phyloP scores from a whole-genome alignment of 1,139 yeast genomes.

The Zygosaccharomyces sapae region DNA sequence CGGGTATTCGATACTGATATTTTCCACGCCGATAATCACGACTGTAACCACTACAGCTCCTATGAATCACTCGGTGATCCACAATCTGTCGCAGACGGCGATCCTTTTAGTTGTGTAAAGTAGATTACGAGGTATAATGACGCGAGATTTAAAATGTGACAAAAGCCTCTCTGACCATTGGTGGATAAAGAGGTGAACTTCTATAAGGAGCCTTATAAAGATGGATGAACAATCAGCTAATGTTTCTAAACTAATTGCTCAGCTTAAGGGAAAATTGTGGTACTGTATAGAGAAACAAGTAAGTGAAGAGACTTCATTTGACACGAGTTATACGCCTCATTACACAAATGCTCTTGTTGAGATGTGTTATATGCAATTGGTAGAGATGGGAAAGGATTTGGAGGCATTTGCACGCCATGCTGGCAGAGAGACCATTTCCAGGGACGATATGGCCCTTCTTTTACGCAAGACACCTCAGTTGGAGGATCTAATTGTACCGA shows the following conservation, averaged over 20 bases:
- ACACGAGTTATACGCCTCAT: conserved; percentile 47
- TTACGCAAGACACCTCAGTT: conserved; percentile 39
- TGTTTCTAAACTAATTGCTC: conserved; percentile 30
- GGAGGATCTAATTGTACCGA: conserved; percentile 13
- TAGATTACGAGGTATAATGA: background rate
- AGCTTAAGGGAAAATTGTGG: conserved; percentile 57
- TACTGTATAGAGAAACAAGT: conserved; percentile 53
- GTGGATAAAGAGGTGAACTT: background rate
- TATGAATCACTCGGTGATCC: background rate
- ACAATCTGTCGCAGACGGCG: background rate
- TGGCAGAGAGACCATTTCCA: conserved; percentile 46
- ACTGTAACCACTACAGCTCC: background rate
- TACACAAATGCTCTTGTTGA: conserved; percentile 62
- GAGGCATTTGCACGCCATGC: conserved; percentile 65
- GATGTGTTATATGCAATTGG: conserved; percentile 53
- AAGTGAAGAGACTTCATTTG: conserved; percentile 41
- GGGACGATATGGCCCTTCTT: conserved; percentile 48
- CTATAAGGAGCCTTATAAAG: background rate
- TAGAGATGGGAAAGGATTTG: conserved; percentile 54
- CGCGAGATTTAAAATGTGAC: background rate
- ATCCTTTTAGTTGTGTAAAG: background rate
- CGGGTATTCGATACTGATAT: background rate
- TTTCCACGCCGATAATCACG: background rate
- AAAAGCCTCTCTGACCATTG: background rate
- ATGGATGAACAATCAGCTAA: conserved; percentile 9